phyloP scores from a whole-genome alignment of 371 early-diverging fungal genomes.

The Rhizopus stolonifer region DNA sequence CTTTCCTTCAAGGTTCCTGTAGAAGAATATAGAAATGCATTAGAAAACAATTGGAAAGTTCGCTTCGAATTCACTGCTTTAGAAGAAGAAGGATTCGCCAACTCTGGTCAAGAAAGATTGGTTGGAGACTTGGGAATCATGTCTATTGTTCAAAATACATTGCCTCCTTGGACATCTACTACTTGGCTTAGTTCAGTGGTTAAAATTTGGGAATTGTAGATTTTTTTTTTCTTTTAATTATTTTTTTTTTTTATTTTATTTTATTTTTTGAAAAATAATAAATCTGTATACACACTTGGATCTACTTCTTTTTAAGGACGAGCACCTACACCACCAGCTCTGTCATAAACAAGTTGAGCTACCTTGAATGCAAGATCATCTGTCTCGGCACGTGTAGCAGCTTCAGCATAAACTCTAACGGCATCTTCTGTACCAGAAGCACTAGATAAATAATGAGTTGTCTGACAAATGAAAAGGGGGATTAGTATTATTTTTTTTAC shows the following conservation, averaged over 20 bases:
- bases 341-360: conserved; percentile 85
- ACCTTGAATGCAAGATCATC: conserved; percentile 81
- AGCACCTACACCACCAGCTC: conserved; percentile 89
- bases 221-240: neutral
- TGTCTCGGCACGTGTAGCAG: conserved; percentile 82
- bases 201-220: conserved; percentile 46
- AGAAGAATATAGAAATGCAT: conserved; percentile 41
- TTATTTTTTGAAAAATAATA: neutral
- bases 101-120: conserved; percentile 50
- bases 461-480: neutral
- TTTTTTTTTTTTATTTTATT: neutral
- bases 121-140: conserved; percentile 58
- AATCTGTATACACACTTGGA: neutral
- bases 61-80: conserved; percentile 54
- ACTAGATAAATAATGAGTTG: conserved; percentile 29
- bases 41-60: conserved; percentile 39
- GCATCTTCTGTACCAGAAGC: conserved; percentile 99
- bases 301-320: conserved; percentile 56
- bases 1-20: conserved; percentile 47
- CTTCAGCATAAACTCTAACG: conserved; percentile 98
- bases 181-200: conserved; percentile 61
- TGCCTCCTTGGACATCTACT: conserved; percentile 64
- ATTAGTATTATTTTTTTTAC: conserved; percentile 34
- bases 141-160: conserved; percentile 42
- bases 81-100: conserved; percentile 58